These are phyloP conservation scores for Vigna hirtella DNA, from an alignment of 306 rosid genomes.

Conservation along the genomic window DNA sequence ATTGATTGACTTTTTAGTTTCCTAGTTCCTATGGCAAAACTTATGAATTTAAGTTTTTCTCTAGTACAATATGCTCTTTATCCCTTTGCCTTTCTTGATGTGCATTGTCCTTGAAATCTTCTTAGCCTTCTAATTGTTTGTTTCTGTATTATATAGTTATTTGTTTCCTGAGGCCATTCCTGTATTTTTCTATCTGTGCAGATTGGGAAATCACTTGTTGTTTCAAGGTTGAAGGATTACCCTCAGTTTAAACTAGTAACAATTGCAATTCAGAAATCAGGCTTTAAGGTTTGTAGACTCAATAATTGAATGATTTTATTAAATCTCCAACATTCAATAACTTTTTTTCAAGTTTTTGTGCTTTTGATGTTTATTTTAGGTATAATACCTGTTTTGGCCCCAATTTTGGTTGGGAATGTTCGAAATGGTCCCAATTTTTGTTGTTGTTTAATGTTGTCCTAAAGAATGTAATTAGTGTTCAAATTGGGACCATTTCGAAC, in stretches of 20 bases:
- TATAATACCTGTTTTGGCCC: too few relatives aligned
- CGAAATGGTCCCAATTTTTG: too few relatives aligned
- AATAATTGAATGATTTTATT: slow-evolving; percentile 7
- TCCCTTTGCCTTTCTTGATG: slow-evolving; percentile 13
- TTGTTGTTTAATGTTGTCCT: too few relatives aligned
- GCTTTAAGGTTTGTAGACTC: slow-evolving; percentile 81
- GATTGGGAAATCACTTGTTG: slow-evolving; percentile 78
- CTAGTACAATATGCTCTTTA: slow-evolving; percentile 12
- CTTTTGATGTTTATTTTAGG: background rate
- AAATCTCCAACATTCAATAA: slow-evolving; percentile 23
- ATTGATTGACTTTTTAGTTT: background rate
- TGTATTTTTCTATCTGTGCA: slow-evolving; percentile 50
- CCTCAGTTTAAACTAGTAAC: slow-evolving; percentile 81
- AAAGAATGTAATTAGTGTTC: too few relatives aligned
- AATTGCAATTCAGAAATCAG: slow-evolving; percentile 80
- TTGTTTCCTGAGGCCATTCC: slow-evolving; percentile 38
- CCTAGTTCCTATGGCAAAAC: slow-evolving; percentile 9
- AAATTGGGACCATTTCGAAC: too few relatives aligned
- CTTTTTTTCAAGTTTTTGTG: background rate
- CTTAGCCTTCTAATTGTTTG: slow-evolving; percentile 4
- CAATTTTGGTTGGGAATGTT: too few relatives aligned
- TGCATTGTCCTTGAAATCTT: slow-evolving; percentile 13
- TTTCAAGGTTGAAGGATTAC: slow-evolving; percentile 88
- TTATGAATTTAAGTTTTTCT: slow-evolving; percentile 13
- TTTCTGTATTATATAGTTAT: slow-evolving; percentile 18